Conservation (phyloP, 306 rosid genomes). For the Psophocarpus tetragonolobus region DNA sequence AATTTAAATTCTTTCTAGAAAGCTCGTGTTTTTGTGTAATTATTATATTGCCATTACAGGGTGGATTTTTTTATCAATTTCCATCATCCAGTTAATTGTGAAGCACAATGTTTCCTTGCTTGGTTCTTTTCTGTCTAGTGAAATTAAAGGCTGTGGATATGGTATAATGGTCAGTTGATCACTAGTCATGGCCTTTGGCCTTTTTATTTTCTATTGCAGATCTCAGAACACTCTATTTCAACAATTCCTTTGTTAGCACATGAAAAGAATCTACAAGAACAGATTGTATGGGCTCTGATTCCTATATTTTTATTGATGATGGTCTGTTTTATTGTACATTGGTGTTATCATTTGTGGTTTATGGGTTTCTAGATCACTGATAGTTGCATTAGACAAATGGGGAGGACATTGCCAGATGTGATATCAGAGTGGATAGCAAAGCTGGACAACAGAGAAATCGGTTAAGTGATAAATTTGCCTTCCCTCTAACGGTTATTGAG, state of each 20-base stretch:
- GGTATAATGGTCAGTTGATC: conserved; percentile 1
- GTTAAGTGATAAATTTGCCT: conserved; percentile 35
- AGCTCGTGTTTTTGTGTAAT: conserved; percentile 9
- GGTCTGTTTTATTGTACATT: conserved; percentile 9
- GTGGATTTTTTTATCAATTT: conserved; percentile 24
- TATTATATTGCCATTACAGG: neutral
- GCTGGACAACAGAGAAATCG: conserved; percentile 71
- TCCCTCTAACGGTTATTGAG: conserved; percentile 11
- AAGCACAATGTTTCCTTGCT: neutral
- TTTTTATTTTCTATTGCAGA: conserved; percentile 54
- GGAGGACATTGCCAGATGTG: conserved; percentile 80
- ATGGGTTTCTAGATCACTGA: conserved; percentile 63
- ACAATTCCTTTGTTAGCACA: conserved; percentile 68
- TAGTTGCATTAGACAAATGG: conserved; percentile 76
- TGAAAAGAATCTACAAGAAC: conserved; percentile 82
- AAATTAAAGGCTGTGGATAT: conserved; percentile 6
- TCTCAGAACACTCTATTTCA: conserved; percentile 56
- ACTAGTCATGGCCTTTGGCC: neutral
- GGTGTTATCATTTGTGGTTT: conserved; percentile 4
- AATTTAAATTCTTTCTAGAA: neutral
- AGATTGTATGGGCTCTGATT: conserved; percentile 47
- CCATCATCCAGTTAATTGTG: conserved; percentile 19
- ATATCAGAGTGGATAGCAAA: conserved; percentile 69
- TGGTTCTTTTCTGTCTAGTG: neutral
- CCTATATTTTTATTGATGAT: neutral